phyloP scores from a whole-genome alignment of 2,329 filamentous ascomycete genomes.

The Xylariaceae sp. region DNA sequence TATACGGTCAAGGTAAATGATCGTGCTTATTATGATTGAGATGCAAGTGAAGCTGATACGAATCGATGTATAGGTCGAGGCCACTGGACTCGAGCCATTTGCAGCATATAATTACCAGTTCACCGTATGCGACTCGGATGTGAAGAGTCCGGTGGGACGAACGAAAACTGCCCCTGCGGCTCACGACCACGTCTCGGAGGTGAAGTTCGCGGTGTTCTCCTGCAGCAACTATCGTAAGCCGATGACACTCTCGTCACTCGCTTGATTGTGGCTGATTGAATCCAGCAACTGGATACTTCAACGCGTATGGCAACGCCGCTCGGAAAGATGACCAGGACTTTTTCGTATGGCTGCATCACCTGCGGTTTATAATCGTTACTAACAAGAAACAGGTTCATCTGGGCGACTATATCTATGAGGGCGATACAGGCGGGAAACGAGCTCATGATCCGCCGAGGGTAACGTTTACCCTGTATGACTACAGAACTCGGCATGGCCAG shows the following conservation, averaged over 20 bases:
- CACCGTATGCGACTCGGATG: constrained; percentile 30
- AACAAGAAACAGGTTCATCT: constrained; percentile 26
- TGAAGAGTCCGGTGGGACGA: constrained; percentile 31
- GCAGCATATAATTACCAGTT: constrained; percentile 34
- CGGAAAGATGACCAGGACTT: constrained; percentile 43
- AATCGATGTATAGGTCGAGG: constrained; percentile 44
- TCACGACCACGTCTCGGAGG: constrained; percentile 27
- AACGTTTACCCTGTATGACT: constrained; percentile 38
- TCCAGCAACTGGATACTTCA: constrained; percentile 42
- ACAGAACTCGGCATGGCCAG: constrained; percentile 38
- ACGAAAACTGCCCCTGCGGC: constrained; percentile 34
- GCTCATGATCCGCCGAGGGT: constrained; percentile 26
- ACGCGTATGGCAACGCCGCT: constrained; percentile 40
- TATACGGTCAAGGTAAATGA: constrained; percentile 63
- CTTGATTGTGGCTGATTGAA: not conserved
- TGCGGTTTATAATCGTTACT: not conserved
- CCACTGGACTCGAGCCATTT: constrained; percentile 35
- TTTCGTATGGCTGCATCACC: constrained; percentile 33
- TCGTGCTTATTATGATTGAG: not conserved
- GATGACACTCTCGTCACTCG: not conserved
- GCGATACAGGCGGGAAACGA: constrained; percentile 33
- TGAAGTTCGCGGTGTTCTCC: constrained; percentile 33
- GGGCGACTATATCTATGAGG: constrained; percentile 62
- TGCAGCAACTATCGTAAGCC: constrained; percentile 33
- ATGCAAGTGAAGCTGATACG: not conserved